phyloP scores from a whole-genome alignment of 306 rosid species.

The Citrullus mucosospermus region DNA sequence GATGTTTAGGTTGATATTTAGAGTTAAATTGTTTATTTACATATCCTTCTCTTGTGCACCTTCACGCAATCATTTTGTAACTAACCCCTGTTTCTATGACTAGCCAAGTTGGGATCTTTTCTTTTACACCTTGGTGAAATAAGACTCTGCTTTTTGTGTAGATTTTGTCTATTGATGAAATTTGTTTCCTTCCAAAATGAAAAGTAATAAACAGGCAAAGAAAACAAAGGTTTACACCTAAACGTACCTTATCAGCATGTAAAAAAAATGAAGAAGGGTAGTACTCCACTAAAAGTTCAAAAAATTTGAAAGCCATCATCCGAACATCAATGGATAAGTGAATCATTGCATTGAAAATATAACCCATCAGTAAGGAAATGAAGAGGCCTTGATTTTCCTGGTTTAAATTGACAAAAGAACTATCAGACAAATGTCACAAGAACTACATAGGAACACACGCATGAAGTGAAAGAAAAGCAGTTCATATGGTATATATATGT shows the following conservation, averaged over 20 bases:
- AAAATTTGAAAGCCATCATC: constrained; percentile 67
- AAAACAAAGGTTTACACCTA: constrained; percentile 3
- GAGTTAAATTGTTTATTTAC: neutral
- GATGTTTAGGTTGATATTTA: neutral
- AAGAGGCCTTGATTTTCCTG: constrained; percentile 71
- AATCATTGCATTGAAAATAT: constrained; percentile 81
- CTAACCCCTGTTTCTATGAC: neutral
- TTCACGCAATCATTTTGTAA: neutral
- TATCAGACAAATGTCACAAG: neutral
- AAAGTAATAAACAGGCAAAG: neutral
- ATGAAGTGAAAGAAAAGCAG: constrained; percentile 6
- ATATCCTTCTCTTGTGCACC: neutral
- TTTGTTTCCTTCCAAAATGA: neutral
- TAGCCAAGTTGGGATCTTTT: neutral
- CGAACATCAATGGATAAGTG: constrained; percentile 60
- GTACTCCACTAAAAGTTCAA: constrained; percentile 59
- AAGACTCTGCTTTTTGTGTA: neutral
- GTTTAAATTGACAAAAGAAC: constrained; percentile 6
- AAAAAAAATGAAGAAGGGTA: constrained; percentile 54
- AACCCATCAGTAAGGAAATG: constrained; percentile 55
- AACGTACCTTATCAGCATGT: constrained; percentile 66
- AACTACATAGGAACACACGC: neutral
- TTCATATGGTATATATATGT: neutral
- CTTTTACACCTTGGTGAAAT: neutral
- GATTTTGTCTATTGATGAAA: neutral